Evolutionary conservation across 176 grass and related monocot genomes (phyloP), one percentile per base, ranked within the genome.

Genomic region (Cenchrus purpureus): DNA sequence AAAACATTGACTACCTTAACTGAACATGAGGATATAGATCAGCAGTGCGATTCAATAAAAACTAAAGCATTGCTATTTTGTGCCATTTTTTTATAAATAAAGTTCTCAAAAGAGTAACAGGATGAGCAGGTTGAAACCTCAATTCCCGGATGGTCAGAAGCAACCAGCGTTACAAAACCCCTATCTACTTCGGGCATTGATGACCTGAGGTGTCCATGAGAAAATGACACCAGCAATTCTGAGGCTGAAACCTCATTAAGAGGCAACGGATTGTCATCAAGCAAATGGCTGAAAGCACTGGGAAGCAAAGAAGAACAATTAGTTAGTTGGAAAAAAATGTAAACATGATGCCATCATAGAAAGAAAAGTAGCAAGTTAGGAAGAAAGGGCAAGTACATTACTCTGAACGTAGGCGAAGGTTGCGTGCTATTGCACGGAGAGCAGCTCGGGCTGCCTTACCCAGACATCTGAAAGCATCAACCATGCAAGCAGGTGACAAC

Each of bases 261-360:
- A 82, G 89, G 85, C 75, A 97, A 83, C 12, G 94, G 91, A 68
- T 76, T 90, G 54, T 97, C 94, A 66, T 97, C 94, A 64, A 97
- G 91, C 71, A 92, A 86, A 88, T 90, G 87, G 65, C 80, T 88
- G 70, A 97, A 97, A 71, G 87, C 87, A 73, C 91, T 97, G 87
- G 71, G 70, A 79, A 84, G 14, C 65, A 81, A 9, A 57, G 48
- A 66, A 78, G 11, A 14, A 55, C 8, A 16, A 86, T 42, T 70
- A 49, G 58, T 16, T 28, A 72, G 60, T 60, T 71, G 64, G 84
- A 17, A 45, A 65, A 88, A 70, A 56, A 68, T 25, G 40, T 52
- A n/a, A 17, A 67, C 29, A 62, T 0, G 3, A 79, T 11, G 42
- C 5, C 2, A 1, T 42, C 56, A 46, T n/a, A 51, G 28, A 17